These are phyloP conservation scores for Chaetomiaceae sp. DNA, from an alignment of 2,329 filamentous ascomycete genomes.

Conservation along the genomic window DNA sequence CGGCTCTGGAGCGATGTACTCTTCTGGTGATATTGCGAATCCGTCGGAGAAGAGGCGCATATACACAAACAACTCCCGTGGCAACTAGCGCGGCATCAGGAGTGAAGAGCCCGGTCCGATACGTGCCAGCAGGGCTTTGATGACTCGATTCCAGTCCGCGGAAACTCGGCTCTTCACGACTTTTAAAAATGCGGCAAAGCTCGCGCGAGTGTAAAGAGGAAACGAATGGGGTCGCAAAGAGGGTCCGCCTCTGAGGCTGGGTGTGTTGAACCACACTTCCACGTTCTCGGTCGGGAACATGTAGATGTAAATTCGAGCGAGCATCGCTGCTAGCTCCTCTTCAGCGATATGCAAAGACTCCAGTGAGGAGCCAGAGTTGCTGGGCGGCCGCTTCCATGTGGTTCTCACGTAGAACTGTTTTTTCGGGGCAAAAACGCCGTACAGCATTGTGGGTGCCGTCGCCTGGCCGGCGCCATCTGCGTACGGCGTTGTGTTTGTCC, in stretches of 20 bases:
- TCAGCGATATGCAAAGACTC: background rate
- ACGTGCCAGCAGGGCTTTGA: background rate
- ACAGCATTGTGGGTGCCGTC: background rate
- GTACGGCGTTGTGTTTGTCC: conserved; percentile 5
- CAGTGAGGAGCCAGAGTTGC: background rate
- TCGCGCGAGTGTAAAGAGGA: background rate
- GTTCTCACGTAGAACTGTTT: background rate
- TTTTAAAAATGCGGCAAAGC: background rate
- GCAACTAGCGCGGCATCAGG: background rate
- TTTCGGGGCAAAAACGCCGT: background rate
- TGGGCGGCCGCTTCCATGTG: background rate
- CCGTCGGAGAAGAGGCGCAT: conserved; percentile 4
- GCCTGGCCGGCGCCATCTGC: too few relatives aligned
- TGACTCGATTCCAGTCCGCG: conserved; percentile 1
- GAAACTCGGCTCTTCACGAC: conserved; percentile 4
- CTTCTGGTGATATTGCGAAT: too few relatives aligned
- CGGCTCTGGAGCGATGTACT: too few relatives aligned
- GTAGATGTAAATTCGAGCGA: background rate
- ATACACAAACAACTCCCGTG: conserved; percentile 4
- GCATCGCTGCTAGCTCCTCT: background rate
- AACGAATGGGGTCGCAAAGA: background rate
- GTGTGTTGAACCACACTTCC: background rate
- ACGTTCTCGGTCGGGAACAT: background rate
- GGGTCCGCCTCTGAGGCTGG: background rate
- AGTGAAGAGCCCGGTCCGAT: background rate